phyloP scores from a whole-genome alignment of 2,329 filamentous ascomycete genomes.

The Chaetomium strumarium region DNA sequence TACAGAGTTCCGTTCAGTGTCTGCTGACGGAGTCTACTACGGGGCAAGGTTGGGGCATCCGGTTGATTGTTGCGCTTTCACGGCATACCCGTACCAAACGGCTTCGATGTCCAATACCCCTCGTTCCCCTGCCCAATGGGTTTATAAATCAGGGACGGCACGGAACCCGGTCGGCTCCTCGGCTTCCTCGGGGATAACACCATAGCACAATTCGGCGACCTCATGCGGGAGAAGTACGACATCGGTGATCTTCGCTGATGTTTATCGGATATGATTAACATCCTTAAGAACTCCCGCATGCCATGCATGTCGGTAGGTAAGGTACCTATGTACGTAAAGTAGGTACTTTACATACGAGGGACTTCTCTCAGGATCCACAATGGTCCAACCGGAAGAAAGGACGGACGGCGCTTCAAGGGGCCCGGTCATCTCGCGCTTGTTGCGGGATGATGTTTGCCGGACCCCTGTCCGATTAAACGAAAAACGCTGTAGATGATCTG shows the following conservation, averaged over 20 bases:
- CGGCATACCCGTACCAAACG: not conserved
- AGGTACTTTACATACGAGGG: too few species aligned
- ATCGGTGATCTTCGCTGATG: not conserved
- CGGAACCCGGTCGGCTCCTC: conserved; percentile 5
- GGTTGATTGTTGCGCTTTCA: not conserved
- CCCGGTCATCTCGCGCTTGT: not conserved
- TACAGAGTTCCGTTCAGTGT: too few species aligned
- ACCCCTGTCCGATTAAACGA: not conserved
- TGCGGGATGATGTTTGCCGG: not conserved
- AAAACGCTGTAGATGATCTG: too few species aligned
- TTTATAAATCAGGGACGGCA: not conserved
- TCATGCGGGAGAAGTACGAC: conserved; percentile 3
- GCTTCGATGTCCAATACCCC: not conserved
- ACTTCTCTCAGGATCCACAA: conserved; percentile 9
- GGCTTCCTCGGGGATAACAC: conserved; percentile 13
- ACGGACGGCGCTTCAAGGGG: not conserved
- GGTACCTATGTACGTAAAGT: too few species aligned
- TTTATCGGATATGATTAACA: conserved; percentile 10
- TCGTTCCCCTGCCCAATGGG: conserved; percentile 11
- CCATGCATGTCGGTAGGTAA: conserved; percentile 3
- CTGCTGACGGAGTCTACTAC: too few species aligned
- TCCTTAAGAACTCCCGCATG: conserved; percentile 4
- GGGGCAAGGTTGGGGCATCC: not conserved
- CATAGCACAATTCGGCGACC: conserved; percentile 18
- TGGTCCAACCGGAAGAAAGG: not conserved